Percentiles rank a stretch among this genome's conserved stretches.
Conservation (phyloP, 306 rosid genomes). For the Crotalaria pallida region DNA sequence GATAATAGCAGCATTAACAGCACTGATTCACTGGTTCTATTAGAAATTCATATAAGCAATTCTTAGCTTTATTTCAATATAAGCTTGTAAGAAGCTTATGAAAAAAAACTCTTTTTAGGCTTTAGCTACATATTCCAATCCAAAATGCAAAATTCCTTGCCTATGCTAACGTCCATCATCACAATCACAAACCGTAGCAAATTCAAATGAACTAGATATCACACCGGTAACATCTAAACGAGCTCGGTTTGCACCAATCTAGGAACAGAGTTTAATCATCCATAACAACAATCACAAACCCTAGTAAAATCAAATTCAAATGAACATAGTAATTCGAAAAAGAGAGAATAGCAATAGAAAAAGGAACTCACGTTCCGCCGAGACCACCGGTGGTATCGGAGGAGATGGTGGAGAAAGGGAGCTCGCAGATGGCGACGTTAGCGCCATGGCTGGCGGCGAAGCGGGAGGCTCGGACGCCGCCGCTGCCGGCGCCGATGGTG, state of each 20-base stretch:
- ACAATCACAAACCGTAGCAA: neutral
- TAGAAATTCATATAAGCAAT: too few species aligned
- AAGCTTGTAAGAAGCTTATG: too few species aligned
- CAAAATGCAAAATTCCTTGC: neutral
- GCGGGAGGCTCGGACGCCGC: slow-evolving; percentile 92
- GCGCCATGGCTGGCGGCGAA: slow-evolving; percentile 73
- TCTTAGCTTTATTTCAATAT: too few species aligned
- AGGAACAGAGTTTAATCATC: too few species aligned
- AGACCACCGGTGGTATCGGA: slow-evolving; percentile 88
- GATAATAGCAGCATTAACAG: too few species aligned
- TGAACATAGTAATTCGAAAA: neutral
- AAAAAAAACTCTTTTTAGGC: too few species aligned
- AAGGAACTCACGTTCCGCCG: slow-evolving; percentile 81
- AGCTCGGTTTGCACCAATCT: too few species aligned
- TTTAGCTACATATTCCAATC: too few species aligned
- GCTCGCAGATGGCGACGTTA: slow-evolving; percentile 82
- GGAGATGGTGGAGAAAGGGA: slow-evolving; percentile 83
- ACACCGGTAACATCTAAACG: too few species aligned
- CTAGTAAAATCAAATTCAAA: neutral
- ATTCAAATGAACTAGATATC: neutral
- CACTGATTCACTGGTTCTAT: too few species aligned
- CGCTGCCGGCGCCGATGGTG: slow-evolving; percentile 94
- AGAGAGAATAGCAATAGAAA: neutral
- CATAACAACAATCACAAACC: too few species aligned
- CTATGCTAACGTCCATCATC: neutral